Evolutionary conservation across 257 asterid species (phyloP), one percentile per base, ranked within the genome.

Genomic region (Solanum sitiens): DNA sequence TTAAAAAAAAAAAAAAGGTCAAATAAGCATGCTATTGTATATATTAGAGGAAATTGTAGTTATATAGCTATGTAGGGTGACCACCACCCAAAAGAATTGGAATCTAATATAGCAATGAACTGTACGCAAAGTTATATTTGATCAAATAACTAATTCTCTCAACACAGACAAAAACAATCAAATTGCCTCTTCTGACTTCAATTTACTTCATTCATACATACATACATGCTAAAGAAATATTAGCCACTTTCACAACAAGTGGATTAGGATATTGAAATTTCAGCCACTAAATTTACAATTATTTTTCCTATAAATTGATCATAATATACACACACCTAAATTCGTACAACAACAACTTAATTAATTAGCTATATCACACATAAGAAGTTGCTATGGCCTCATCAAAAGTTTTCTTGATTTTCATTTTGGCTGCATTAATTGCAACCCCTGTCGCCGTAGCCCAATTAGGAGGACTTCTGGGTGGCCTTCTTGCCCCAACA

Each of bases 391-490:
- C 25, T 15, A 91, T 90, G 93, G 91, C 91, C 13, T 25, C 61
- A 6, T 76, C 89, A 83, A 67, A 45, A 30, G 3, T 5, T 75
- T 13, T 90, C 20, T 59, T 91, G 40, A 37, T 89, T 85, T 27
- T 87, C 12, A 5, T 93, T 32, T 33, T 83, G 73, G 87, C 85
- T 77, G 88, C 88, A 74, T 42, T 90, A 56, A 74, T 89, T 87
- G 90, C 93, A 75, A 83, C 86, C 72, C 89, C 94, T 42, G 42
- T 73, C 25, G 93, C 90, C 70, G 87, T 91, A 6, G 94, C 93
- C 44, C 94, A 91, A 89, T 47, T 86, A 10, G 93, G 91, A 27
- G 92, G 93, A 39, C 75, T 87, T 25, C 18, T 88, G 12, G 21
- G 84, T 61, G 89, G 84, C 68, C 65, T 88, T 74, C 61, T 87